Conservation (phyloP, 1,284 basidiomycete species). For the Trichosporon sp. region DNA sequence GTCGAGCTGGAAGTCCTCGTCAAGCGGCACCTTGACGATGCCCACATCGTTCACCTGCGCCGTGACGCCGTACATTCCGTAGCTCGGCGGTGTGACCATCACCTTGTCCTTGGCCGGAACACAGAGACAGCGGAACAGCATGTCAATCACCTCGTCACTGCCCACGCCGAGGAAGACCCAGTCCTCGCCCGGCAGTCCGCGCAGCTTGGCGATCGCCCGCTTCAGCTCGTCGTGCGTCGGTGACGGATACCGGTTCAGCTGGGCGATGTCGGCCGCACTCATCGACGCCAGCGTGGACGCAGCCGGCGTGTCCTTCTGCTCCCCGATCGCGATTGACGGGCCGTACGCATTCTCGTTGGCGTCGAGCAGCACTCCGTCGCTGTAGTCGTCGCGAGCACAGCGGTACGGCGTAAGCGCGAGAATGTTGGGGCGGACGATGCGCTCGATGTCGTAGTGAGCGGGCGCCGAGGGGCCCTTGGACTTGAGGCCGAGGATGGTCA, state of each 20-base stretch:
- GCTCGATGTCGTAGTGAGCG: conserved; percentile 72
- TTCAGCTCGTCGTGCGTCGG: conserved; percentile 64
- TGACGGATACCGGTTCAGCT: conserved; percentile 49
- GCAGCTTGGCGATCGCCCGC: conserved; percentile 63
- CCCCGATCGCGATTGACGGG: conserved; percentile 60
- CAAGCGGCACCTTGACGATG: conserved; percentile 72
- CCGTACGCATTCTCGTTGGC: conserved; percentile 96
- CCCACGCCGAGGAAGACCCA: conserved; percentile 94
- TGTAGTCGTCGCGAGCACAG: conserved; percentile 94
- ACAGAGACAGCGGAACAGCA: conserved; percentile 86
- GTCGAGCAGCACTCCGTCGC: conserved; percentile 86
- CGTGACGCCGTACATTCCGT: conserved; percentile 95
- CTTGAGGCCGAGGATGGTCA: conserved; percentile 49
- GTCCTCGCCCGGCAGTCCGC: conserved; percentile 60
- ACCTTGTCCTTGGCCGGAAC: conserved; percentile 74
- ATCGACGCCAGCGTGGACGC: conserved; percentile 35
- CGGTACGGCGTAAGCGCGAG: conserved; percentile 87
- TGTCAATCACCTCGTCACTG: conserved; percentile 93
- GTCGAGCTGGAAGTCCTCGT: conserved; percentile 71
- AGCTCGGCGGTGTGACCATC: conserved; percentile 86
- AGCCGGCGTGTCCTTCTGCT: conserved; percentile 11
- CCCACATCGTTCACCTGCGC: conserved; percentile 93
- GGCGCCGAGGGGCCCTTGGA: conserved; percentile 54
- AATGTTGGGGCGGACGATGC: conserved; percentile 89
- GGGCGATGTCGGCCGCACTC: conserved; percentile 34